These are phyloP conservation scores for Mayamaea pseudoterrestris DNA, from an alignment of 108 stramenopile genomes.

Conservation along the genomic window DNA sequence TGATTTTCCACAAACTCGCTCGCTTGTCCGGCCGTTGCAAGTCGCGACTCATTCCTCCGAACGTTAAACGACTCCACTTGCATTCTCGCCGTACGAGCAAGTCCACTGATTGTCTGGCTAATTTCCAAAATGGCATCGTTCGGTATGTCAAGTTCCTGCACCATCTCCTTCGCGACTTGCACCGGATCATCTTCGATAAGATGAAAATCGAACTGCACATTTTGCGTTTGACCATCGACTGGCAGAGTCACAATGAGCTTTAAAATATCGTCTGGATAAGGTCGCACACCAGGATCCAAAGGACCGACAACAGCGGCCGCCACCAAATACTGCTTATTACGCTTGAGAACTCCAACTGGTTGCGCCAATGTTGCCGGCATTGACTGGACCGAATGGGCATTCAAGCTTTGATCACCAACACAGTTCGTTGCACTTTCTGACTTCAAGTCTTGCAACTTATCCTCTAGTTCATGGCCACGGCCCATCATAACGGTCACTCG, in stretches of 20 bases:
- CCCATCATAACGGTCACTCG: constrained; percentile 82
- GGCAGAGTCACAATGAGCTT: constrained; percentile 68
- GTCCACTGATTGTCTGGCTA: constrained; percentile 73
- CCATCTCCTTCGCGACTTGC: constrained; percentile 81
- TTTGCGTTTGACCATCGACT: constrained; percentile 64
- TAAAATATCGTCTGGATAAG: constrained; percentile 58
- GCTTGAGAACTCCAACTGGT: background rate
- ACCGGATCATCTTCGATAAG: constrained; percentile 78
- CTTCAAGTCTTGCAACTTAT: background rate
- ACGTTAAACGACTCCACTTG: constrained; percentile 53
- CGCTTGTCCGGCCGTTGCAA: no score
- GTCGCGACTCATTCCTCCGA: constrained; percentile 4
- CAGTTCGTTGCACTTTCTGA: constrained; percentile 1
- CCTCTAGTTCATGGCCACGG: constrained; percentile 43
- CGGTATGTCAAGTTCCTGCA: constrained; percentile 69
- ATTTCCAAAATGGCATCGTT: constrained; percentile 70
- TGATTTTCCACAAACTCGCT: background rate
- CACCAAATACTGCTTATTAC: constrained; percentile 29
- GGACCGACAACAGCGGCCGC: constrained; percentile 47
- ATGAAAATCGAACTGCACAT: constrained; percentile 80
- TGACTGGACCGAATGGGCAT: background rate
- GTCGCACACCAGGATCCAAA: constrained; percentile 16
- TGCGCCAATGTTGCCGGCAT: background rate
- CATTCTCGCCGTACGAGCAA: constrained; percentile 59
- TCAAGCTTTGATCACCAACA: background rate